Conservation (phyloP, 1,139 yeast species). For the Torulaspora globosa region DNA sequence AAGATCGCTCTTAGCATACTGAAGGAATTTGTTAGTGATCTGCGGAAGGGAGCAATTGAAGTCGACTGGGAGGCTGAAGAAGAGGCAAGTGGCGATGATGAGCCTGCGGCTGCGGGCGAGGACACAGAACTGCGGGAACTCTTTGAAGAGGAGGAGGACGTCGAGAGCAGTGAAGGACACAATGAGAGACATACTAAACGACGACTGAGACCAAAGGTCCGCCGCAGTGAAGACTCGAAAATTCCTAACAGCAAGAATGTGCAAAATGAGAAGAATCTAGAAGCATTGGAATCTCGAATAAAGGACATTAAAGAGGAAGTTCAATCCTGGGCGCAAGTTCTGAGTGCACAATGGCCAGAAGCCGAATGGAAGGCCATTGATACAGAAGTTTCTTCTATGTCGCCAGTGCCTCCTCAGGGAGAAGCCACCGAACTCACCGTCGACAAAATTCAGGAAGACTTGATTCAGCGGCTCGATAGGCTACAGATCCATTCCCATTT, state of each 20-base stretch:
- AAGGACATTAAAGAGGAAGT: conserved; percentile 25
- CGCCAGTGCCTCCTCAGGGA: neutral
- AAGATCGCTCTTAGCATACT: conserved; percentile 28
- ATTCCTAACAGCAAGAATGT: conserved; percentile 35
- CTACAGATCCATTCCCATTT: conserved; percentile 21
- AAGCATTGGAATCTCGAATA: conserved; percentile 25
- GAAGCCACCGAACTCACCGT: conserved; percentile 1
- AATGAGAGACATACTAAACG: conserved; percentile 1
- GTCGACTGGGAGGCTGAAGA: conserved; percentile 34
- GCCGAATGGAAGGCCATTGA: conserved; percentile 20
- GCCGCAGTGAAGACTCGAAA: conserved; percentile 7
- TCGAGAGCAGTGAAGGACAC: conserved; percentile 1
- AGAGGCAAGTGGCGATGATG: conserved; percentile 13
- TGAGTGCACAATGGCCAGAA: conserved; percentile 23
- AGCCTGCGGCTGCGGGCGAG: conserved; percentile 17
- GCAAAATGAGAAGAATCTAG: conserved; percentile 31
- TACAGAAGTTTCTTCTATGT: neutral
- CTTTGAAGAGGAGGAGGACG: conserved; percentile 24
- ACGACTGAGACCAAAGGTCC: neutral
- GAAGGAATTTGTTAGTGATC: conserved; percentile 32
- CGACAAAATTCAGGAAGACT: conserved; percentile 13
- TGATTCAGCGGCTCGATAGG: conserved; percentile 18
- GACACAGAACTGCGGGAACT: conserved; percentile 29
- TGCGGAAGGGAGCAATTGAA: conserved; percentile 27
- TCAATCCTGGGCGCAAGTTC: conserved; percentile 27